Percentiles rank a stretch among this genome's conserved stretches.
These are phyloP conservation scores for Microstroma glucosiphilum DNA, from an alignment of 1,284 basidiomycete species.

Conservation along the genomic window DNA sequence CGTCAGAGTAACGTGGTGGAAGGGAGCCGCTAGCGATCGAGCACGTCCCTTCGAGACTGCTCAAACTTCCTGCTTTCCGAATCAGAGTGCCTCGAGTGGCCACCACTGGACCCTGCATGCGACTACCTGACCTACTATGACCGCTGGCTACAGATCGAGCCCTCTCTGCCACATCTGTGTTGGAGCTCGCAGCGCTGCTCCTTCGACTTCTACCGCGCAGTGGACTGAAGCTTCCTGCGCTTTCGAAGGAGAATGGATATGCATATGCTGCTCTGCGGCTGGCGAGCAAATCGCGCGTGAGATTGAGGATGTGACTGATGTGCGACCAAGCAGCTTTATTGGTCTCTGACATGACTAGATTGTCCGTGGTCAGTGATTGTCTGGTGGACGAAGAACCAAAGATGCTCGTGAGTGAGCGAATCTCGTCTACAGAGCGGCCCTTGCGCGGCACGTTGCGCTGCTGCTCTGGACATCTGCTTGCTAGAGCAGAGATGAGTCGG, in stretches of 20 bases:
- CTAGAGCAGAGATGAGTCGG: background rate
- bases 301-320: background rate
- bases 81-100: too few relatives aligned
- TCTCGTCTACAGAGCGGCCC: too few relatives aligned
- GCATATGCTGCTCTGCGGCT: background rate
- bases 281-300: constrained; percentile 1
- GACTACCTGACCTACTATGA: too few relatives aligned
- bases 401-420: too few relatives aligned
- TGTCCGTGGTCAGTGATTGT: too few relatives aligned
- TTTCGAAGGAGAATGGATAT: background rate
- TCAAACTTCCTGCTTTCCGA: background rate
- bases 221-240: background rate
- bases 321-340: background rate
- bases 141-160: too few relatives aligned
- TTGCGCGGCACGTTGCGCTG: background rate
- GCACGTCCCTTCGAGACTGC: background rate
- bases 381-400: too few relatives aligned
- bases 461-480: background rate
- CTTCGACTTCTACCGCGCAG: background rate
- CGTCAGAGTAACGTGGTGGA: background rate
- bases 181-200: background rate
- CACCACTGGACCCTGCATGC: too few relatives aligned
- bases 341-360: too few relatives aligned
- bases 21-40: background rate
- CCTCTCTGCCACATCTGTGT: background rate